Percentiles rank a stretch among this genome's conserved stretches.
These are phyloP conservation scores for Termitomyces sp. DNA, from an alignment of 768 basidiomycete species.

Conservation along the genomic window DNA sequence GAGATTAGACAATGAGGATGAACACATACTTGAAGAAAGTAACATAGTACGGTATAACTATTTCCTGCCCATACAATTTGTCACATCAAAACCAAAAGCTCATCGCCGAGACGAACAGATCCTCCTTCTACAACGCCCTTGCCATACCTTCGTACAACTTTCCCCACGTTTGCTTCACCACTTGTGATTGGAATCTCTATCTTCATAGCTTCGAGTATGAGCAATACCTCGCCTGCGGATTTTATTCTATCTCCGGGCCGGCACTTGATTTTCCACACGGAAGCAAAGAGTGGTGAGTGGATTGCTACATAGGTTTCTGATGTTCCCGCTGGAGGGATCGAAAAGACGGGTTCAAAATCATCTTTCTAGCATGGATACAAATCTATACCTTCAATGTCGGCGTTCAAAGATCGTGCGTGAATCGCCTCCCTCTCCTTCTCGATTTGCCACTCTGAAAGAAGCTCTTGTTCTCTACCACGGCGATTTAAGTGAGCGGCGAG, in stretches of 20 bases:
- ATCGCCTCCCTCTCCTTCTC: slow-evolving; percentile 11
- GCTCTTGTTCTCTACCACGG: slow-evolving; percentile 30
- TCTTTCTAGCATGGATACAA: background rate
- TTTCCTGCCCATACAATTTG: too few relatives aligned
- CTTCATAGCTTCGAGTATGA: slow-evolving; percentile 65
- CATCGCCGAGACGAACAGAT: slow-evolving; percentile 41
- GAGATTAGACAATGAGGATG: background rate
- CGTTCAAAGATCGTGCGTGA: background rate
- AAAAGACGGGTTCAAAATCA: background rate
- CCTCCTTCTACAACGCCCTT: slow-evolving; percentile 37
- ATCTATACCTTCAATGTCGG: background rate
- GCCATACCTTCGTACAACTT: slow-evolving; percentile 31
- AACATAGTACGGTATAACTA: too few relatives aligned
- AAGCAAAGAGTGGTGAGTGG: slow-evolving; percentile 34
- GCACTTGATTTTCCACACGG: slow-evolving; percentile 47
- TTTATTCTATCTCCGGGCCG: slow-evolving; percentile 34
- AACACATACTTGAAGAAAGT: background rate
- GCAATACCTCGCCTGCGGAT: slow-evolving; percentile 35
- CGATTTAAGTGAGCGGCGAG: background rate
- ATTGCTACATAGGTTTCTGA: slow-evolving; percentile 8
- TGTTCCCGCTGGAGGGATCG: background rate
- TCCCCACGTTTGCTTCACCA: slow-evolving; percentile 40
- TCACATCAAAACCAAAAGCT: slow-evolving; percentile 29
- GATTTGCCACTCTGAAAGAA: slow-evolving; percentile 40
- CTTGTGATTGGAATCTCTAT: slow-evolving; percentile 49